Base-by-base conservation (phyloP, 2,329 filamentous ascomycete species). In the Colletotrichum neosansevieriae region DNA sequence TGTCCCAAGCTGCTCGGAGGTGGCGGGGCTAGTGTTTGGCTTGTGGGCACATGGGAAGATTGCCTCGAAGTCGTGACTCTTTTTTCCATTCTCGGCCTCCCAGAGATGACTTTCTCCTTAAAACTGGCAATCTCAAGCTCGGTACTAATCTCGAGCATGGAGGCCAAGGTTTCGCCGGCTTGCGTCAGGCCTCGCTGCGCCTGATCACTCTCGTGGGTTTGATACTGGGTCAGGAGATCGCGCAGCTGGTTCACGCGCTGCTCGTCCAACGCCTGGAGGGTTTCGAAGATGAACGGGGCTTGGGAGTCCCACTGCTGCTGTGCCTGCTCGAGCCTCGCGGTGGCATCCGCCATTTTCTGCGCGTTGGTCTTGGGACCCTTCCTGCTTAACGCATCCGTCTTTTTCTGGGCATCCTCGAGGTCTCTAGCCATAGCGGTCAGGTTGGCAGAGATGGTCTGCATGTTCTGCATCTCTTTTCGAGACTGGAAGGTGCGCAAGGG, bases 261-360 rank as follows among this genome's bases (percentile, higher is more conserved):
- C 82, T 99, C 96, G 76, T 99, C 96, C 36, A 97, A 84, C 6
- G 93, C 91, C 78, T 99, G 96, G 29, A 99, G 87, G 69, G 91
- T 92, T 80, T 99, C 96, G 76, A 97, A 98, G 69, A 98, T 92
- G 79, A 93, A 98, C 1, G 96, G 96, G 13, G 96, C 94, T 78
- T 97, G 94, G 1, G 94, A 94, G 63, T 97, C 91, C 96, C 96
- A 99, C 77, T 97, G 92, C 72, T 91, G 87, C 50, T 86, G 88
- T n/a, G 94, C 91, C 69, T 89, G 89, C 71, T 97, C 92, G 49
- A 97, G 88, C 71, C 90, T 91, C 17, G 88, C 84, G 11, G 88
- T 86, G 12, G 94, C 94, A 70, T 86, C 86, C 49, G 94, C 92
- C 44, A 96, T 88, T 79, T 96, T 97, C 67, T 89, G 88, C 2